Base-by-base conservation (phyloP, 2,329 filamentous ascomycete species). In the Purpureocillium takamizusanense region DNA sequence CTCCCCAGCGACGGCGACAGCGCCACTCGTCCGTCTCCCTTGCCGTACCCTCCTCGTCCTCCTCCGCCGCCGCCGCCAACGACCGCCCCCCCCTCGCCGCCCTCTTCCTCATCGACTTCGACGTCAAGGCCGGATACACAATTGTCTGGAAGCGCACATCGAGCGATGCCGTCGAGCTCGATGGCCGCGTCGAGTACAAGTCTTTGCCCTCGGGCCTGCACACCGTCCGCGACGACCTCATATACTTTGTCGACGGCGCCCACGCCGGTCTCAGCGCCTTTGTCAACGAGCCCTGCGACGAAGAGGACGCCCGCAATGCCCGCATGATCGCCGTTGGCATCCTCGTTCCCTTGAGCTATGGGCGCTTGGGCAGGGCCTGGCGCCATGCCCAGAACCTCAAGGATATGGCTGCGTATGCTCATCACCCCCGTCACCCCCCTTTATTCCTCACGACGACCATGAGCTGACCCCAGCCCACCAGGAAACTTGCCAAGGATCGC, bases 121-220 rank as follows among this genome's bases (percentile, higher is more conserved):
- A 95, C 62, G 83, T 90, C 65, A 92, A 89, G 61, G 83, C 87
- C 53, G 88, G 88, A 67, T 94, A 82, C 62, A 94, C 87, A 33
- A 83, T 97, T 55, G 78, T 79, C 28, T 97, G 92, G 92, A 87
- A 94, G 60, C 79, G 77, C 48, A 77, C 82, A 11, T 63, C 78
- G 1, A 70, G 78, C 12, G 80, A 77, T 35, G n/a, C 28, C 28
- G 72, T 90, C 63, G 71, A 76, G 61, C 74, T 97, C 35, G 86
- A 94, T 50, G 87, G 87, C 39, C 79, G 84, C 17, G 87, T 95
- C 53, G 92, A 98, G 63, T 98, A 88, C 74, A 97, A 95, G 64
- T 94, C 87, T 44, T 73, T 98, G 34, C 92, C 92, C 3, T 97
- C 90, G 0, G 92, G 92, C 17, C 63, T 95, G 36, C 92, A 98